Evolutionary conservation across 345 rosid genomes (phyloP), one percentile per base, ranked within the genome.

Genomic region (Eucalyptus sideroxylon): DNA sequence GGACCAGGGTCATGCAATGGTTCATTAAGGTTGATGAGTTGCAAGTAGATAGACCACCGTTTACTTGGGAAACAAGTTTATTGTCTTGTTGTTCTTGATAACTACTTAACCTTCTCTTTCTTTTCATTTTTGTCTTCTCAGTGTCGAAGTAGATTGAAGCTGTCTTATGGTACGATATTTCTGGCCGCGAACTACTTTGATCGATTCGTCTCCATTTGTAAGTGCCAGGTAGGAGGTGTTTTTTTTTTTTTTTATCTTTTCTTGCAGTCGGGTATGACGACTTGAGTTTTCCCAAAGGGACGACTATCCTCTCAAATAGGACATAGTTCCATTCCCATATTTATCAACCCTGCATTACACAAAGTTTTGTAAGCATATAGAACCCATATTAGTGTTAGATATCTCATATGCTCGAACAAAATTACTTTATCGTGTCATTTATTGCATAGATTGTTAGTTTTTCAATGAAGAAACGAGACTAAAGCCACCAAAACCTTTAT

Each of bases 101-200:
- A 62, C 7, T 17, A 6, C 44, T 53, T 87, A 16, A 45, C 30
- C 53, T 11, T 81, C 27, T 85, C 53, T 44, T 17, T 0, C 50
- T 26, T 87, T 49, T 89, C 89, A 31, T 82, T 72, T 87, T 87
- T 4, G 88, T 55, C 17, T 69, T 88, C 90, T 72, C 94, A 96
- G 96, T 91, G 94, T 14, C 85, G 92, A 53, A 60, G 89, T 77
- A 91, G 97, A 88, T 88, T 95, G 89, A 92, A 90, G 89, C 93
- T 96, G 83, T 91, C 93, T 14, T 87, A 83, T 13, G 91, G 31
- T 88, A 93, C 95, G 31, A 80, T 94, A 83, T 96, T 95, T 92
- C 91, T 86, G 21, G 96, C 98, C 6, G 94, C 92, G 9, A 96
- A 94, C 91, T 95, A 92, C 91, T 89, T 96, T 31, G 98, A 96